Evolutionary conservation across 2,329 filamentous ascomycete genomes (phyloP).

Genomic region (Emmonsia crescens): DNA sequence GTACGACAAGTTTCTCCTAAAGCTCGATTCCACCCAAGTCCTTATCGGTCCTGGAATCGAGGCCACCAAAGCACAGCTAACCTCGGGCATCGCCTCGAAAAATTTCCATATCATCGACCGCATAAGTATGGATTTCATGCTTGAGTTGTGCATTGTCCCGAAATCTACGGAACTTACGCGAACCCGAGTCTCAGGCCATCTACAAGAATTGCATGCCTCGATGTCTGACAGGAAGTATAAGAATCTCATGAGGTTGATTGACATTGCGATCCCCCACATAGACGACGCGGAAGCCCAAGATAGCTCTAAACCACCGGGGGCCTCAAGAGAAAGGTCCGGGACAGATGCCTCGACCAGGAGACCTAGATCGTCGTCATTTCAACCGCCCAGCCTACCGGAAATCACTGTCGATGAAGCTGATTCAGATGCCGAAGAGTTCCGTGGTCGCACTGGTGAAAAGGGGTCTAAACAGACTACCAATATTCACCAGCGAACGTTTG

Average conservation of each 20-base stretch:
- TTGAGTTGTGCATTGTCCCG: slow-evolving; percentile 95
- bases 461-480: slow-evolving; percentile 46
- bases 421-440: slow-evolving; percentile 47
- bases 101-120: slow-evolving; percentile 85
- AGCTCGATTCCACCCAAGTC: slow-evolving; percentile 87
- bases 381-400: slow-evolving; percentile 59
- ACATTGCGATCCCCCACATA: slow-evolving; percentile 86
- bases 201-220: slow-evolving; percentile 83
- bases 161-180: slow-evolving; percentile 90
- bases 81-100: slow-evolving; percentile 54
- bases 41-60: slow-evolving; percentile 90
- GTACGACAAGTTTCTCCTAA: slow-evolving; percentile 95
- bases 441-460: slow-evolving; percentile 17
- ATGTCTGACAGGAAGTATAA: slow-evolving; percentile 97
- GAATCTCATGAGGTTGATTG: slow-evolving; percentile 87
- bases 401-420: slow-evolving; percentile 64
- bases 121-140: slow-evolving; percentile 92
- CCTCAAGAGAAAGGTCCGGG: slow-evolving; percentile 25
- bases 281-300: slow-evolving; percentile 37
- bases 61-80: slow-evolving; percentile 73
- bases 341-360: slow-evolving; percentile 30
- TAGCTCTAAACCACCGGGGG: slow-evolving; percentile 27
- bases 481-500: slow-evolving; percentile 81
- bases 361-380: slow-evolving; percentile 58
- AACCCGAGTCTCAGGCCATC: slow-evolving; percentile 77